These are phyloP conservation scores for Sugiyamaella smithiae DNA, from an alignment of 805 yeast species.

Conservation along the genomic window DNA sequence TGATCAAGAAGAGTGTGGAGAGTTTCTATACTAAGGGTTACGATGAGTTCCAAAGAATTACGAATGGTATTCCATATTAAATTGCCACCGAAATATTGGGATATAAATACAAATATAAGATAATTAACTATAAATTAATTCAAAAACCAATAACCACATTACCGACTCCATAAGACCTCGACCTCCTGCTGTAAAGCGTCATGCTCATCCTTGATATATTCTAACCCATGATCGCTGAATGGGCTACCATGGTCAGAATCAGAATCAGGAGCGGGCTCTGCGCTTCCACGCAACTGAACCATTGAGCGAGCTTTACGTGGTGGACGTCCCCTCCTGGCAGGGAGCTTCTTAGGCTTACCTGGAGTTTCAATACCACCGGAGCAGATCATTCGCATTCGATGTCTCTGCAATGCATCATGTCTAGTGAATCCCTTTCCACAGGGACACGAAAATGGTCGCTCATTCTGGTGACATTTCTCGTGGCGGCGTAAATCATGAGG, in stretches of 20 bases:
- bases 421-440: conserved; percentile 95
- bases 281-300: conserved; percentile 8
- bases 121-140: conserved; percentile 1
- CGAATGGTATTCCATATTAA: conserved; percentile 94
- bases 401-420: conserved; percentile 83
- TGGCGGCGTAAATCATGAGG: conserved; percentile 94
- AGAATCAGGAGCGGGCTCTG: conserved; percentile 10
- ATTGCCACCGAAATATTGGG: neutral
- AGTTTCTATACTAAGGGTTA: conserved; percentile 89
- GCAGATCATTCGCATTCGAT: conserved; percentile 75
- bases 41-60: conserved; percentile 93
- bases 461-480: conserved; percentile 77
- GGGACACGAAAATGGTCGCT: conserved; percentile 65
- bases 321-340: conserved; percentile 40
- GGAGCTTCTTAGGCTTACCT: conserved; percentile 31
- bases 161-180: conserved; percentile 12
- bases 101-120: conserved; percentile 10
- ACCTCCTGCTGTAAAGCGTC: conserved; percentile 4
- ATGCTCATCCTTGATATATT: conserved; percentile 8
- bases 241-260: conserved; percentile 17
- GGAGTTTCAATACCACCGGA: conserved; percentile 57
- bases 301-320: conserved; percentile 25
- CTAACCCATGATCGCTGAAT: conserved; percentile 12
- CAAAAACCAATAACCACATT: conserved; percentile 1
- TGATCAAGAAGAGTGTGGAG: conserved; percentile 79